Evolutionary conservation across 805 yeast species (phyloP).

Genomic region (Sugiyamaella smithiae): DNA sequence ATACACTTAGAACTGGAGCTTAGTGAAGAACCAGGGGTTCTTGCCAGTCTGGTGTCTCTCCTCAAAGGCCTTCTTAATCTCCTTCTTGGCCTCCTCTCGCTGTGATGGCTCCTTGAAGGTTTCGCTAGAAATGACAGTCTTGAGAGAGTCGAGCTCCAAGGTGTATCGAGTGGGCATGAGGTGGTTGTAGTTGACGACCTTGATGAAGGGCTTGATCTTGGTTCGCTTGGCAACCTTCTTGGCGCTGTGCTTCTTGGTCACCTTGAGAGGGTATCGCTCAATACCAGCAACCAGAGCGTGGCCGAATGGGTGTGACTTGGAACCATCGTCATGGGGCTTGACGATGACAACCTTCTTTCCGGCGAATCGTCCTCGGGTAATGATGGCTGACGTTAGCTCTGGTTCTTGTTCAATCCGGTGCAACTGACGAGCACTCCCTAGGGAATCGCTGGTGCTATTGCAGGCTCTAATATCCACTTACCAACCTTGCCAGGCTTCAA

Average conservation of each 20-base stretch:
- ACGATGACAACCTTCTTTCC: constrained; percentile 99
- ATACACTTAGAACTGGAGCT: constrained; percentile 74
- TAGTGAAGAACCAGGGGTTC: constrained; percentile 99
- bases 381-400: constrained; percentile 66
- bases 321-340: constrained; percentile 97
- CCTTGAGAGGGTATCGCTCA: constrained; percentile 97
- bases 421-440: too few species aligned
- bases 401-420: too few species aligned
- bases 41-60: constrained; percentile 98
- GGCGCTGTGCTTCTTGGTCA: constrained; percentile 89
- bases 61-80: constrained; percentile 98
- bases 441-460: too few species aligned
- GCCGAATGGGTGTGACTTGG: constrained; percentile 98
- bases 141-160: constrained; percentile 93
- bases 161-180: constrained; percentile 99
- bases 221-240: constrained; percentile 97
- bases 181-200: constrained; percentile 99
- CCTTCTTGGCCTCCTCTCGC: constrained; percentile 98
- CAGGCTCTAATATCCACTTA: too few species aligned
- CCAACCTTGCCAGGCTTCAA: constrained; percentile 99
- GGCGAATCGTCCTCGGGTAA: constrained; percentile 99
- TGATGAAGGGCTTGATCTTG: constrained; percentile 98
- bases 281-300: constrained; percentile 99
- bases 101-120: constrained; percentile 96
- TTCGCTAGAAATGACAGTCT: constrained; percentile 86